Base-by-base conservation (phyloP, 345 rosid species). In the Viola odorata region DNA sequence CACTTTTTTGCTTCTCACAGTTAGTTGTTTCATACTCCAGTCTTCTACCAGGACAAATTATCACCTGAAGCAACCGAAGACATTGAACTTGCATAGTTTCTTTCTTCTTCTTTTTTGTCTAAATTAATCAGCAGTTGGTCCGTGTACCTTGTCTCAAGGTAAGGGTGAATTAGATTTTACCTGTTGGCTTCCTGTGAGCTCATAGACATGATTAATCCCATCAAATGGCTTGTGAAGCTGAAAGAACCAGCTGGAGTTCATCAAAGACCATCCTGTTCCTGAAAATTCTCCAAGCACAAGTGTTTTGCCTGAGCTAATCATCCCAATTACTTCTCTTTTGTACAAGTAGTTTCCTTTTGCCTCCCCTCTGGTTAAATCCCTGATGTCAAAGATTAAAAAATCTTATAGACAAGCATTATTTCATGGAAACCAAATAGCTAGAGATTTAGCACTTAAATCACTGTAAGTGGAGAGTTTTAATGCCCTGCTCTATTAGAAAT, bases 201-300 rank as follows among this genome's bases (percentile, higher is more conserved):
- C 63, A 47, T 57, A 62, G 39, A 15, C 15, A 12, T 37, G 50
- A 15, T 37, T 41, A 3, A 42, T 36, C 9, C 47, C 51, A n/a
- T 12, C 37, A 5, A 51, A 53, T 39, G 41, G 50, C 17, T 51
- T n/a, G 23, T 42, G 53, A 14, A 48, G 69, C 45, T 50, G 49
- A 63, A 55, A 60, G 37, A 45, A 60, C 60, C 63, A 60, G 54
- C 36, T 59, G 12, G 55, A 63, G 45, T 58, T 67, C 69, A 50
- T 38, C 41, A 64, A 52, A 47, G 66, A 60, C 69, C 73, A 68
- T 42, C 66, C 66, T 42, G 56, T 50, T 45, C 61, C 52, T n/a
- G n/a, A 7, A 12, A 59, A 70, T 50, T 62, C 66, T 23, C 69
- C 69, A 48, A 70, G 75, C 52, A 66, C 55, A 39, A 6, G 14